Base-by-base conservation (phyloP, 2,329 filamentous ascomycete genomes). In the Elsinoe perseae region DNA sequence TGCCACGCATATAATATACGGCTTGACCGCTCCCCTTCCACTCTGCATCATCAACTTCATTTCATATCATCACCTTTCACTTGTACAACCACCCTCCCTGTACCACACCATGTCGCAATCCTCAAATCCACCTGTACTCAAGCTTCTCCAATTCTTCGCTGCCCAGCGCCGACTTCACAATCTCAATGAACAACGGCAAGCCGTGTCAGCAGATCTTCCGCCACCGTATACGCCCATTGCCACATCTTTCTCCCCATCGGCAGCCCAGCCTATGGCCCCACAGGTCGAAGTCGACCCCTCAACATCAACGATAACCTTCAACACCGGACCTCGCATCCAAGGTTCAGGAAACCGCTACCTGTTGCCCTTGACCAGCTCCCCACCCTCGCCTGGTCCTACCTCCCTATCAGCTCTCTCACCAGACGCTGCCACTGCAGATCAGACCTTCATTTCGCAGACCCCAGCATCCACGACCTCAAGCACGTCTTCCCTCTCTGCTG, bases 31-130 rank as follows among this genome's bases (percentile, higher is more conserved):
- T 27, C 6, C 25, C 18, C 20, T 18, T 44, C 40, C 25, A 6
- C 32, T 36, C 12, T 18, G 9, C 40, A 8, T 4, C 40, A 25
- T 12, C 44, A 30, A 3, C 25, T 10, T 27, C 44, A 12, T 9
- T 30, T 18, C n/a, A n/a, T n/a, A n/a, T 14, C 23, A 48, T 34
- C 20, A 3, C 48, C 18, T 52, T 10, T 18, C 30, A 36, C n/a
- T 16, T 50, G 44, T 50, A 50, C 44, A 3, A 44, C 40, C 40
- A 44, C 9, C 2, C 12, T 36, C 10, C 12, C 18, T 50, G 44
- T 50, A 50, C 48, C 21, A 21, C n/a, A 52, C 16, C 48, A 52
- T 52, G 48, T 52, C 48, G 9, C 28, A 18, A 38, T 6, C 48
- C 23, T 16, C 28, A 7, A 52, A n/a, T 20, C 48, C 48, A 9